Base-by-base conservation (phyloP, 768 basidiomycete genomes). In the Plicaturopsis crispa region DNA sequence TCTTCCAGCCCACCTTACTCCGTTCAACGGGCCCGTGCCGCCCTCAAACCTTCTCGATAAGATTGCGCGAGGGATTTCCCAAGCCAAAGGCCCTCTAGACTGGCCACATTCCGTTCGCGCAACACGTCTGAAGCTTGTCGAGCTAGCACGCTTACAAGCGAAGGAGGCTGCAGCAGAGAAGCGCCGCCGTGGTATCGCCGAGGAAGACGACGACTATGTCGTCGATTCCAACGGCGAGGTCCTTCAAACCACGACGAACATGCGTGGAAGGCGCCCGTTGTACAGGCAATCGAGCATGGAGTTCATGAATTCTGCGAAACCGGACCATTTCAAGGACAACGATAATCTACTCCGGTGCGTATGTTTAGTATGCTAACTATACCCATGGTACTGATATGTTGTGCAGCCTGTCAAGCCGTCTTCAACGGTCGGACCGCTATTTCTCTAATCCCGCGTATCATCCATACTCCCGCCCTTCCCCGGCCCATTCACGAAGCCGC, bases 221-320 rank as follows among this genome's bases (percentile, higher is more conserved):
- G 48, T 53, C 41, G 62, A 63, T 40, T 49, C 48, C 28, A 51
- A 48, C 30, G 47, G 48, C 35, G 74, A 70, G 33, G 63, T 69
- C 19, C 58, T 72, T 22, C 66, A 69, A 40, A 53, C 55, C 35
- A 70, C 70, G 4, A 72, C 72, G 28, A 45, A 45, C 17, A 53
- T 54, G 35, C 50, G 57, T 19, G 50, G 56, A 24, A 67, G 66
- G 39, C 73, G 78, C 13, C 78, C 78, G 13, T 63, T 87, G 18
- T 84, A 85, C 59, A 70, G 82, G 41, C 84, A 86, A 63, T 85
- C 84, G 17, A 86, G 84, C 55, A 89, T 89, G 87, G 87, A 90
- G 52, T 88, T 87, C 47, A 75, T 90, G 60, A 73, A 71, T 42
- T 57, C 56, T 8, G 57, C 69, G 21, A 67, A 68, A 36, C 65